Evolutionary conservation across 805 yeast species (phyloP), one percentile per base, ranked within the genome.

Genomic region (Ogataea methylovora): DNA sequence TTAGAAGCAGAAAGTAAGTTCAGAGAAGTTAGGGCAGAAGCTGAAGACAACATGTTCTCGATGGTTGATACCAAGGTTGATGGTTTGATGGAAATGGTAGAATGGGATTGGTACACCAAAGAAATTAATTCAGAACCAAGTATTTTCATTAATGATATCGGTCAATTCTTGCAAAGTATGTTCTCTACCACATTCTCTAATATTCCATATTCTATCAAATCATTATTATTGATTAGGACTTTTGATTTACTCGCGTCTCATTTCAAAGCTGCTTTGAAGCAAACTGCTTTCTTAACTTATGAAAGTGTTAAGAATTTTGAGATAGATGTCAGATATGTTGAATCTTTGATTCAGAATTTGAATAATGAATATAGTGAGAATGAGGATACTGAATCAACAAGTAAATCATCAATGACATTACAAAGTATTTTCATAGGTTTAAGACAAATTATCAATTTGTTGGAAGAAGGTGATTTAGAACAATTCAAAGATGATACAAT

Each of bases 181-280:
- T 86, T 90, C 52, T 76, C 80, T 34, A 79, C 94, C 2, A 86
- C 94, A 12, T 74, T 92, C 46, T 79, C 82, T 9, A 83, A 82
- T 39, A 65, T 92, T 30, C 97, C 97, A 0, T 69, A 70, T 29
- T 72, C 83, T 5, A 78, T 90, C 37, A 74, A 84, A 45, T 78
- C 90, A 3, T 61, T 87, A 39, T 73, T 94, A n/a, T 71, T 88
- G 40, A 78, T 86, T 44, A 73, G 94, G 51, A 86, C 90, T 19
- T 85, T 84, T 53, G 97, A 88, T 60, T 78, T 83, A 43, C 71
- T 92, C 39, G 78, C 94, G 0, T 73, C 79, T 27, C 74, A 79
- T 41, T 74, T 90, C 53, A 63, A 83, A 41, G 67, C 69, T 29
- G 64, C 78, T 8, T 63, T 88, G 39, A 63, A 76, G 29, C 58